phyloP scores from a whole-genome alignment of 2,329 filamentous ascomycete genomes.

The Aspergillus tubingensis region DNA sequence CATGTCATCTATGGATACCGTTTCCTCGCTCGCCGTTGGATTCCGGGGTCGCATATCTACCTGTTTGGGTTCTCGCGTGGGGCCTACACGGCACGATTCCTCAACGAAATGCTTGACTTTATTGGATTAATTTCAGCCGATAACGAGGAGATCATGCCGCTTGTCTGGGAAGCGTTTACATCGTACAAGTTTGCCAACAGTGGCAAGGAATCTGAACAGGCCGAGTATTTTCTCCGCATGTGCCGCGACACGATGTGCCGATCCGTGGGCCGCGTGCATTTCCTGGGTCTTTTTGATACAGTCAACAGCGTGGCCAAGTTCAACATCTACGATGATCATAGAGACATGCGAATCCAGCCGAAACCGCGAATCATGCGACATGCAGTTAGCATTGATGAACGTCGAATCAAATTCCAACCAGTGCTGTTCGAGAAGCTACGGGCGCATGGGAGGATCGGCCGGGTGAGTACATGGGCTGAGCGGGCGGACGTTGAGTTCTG shows the following conservation, averaged over 20 bases:
- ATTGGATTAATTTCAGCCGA: constrained; percentile 22
- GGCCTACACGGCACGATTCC: constrained; percentile 28
- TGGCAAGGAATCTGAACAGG: constrained; percentile 3
- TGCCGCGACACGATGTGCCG: constrained; percentile 24
- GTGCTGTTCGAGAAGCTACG: constrained; percentile 20
- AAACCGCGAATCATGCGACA: constrained; percentile 54
- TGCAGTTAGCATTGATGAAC: constrained; percentile 56
- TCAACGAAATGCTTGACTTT: constrained; percentile 26
- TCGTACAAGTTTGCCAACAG: constrained; percentile 19
- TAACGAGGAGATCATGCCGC: constrained; percentile 25
- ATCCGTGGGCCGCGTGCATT: constrained; percentile 19
- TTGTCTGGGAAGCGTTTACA: constrained; percentile 21
- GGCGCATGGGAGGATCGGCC: constrained; percentile 1
- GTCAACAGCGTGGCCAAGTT: constrained; percentile 29
- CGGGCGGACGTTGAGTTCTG: constrained; percentile 9
- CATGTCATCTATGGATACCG: constrained; percentile 26
- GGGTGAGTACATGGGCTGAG: constrained; percentile 25
- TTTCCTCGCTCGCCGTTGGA: constrained; percentile 23
- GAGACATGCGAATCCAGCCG: constrained; percentile 11
- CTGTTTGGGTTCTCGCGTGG: constrained; percentile 30
- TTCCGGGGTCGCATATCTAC: constrained; percentile 20
- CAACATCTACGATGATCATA: constrained; percentile 14
- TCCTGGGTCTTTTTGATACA: constrained; percentile 30
- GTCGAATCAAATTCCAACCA: constrained; percentile 52
- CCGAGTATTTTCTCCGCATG: constrained; percentile 9